These are phyloP conservation scores for Salvia hispanica DNA, from an alignment of 257 asterid species.

Conservation along the genomic window DNA sequence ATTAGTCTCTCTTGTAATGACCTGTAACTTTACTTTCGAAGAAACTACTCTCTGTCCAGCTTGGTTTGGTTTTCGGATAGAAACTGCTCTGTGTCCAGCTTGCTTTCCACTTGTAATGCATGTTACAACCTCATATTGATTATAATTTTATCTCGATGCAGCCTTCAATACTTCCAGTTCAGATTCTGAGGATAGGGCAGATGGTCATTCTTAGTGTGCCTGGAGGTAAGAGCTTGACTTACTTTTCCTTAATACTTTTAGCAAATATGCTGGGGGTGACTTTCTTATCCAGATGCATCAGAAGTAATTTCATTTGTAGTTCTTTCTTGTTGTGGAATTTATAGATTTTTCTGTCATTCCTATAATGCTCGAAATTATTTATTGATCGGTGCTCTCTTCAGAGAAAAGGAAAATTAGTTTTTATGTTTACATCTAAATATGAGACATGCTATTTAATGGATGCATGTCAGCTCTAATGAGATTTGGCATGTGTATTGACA, in stretches of 20 bases:
- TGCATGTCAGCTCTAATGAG: background rate
- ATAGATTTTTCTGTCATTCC: background rate
- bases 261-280: conserved; percentile 10
- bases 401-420: background rate
- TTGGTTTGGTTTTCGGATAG: conserved; percentile 3
- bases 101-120: conserved; percentile 18
- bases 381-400: conserved; percentile 8
- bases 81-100: conserved; percentile 14
- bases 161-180: conserved; percentile 97
- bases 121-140: conserved; percentile 18
- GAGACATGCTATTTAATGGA: background rate
- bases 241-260: conserved; percentile 2
- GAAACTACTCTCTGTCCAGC: conserved; percentile 12
- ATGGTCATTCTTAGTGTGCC: conserved; percentile 86
- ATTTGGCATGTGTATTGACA: conserved; percentile 7
- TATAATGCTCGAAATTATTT: conserved; percentile 2
- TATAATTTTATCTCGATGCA: conserved; percentile 37
- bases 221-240: conserved; percentile 64
- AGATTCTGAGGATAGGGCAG: conserved; percentile 91
- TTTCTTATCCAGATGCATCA: background rate
- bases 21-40: conserved; percentile 6
- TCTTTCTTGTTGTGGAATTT: conserved; percentile 1
- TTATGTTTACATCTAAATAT: background rate
- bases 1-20: conserved; percentile 5
- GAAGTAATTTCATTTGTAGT: background rate